phyloP scores from a whole-genome alignment of 306 rosid species.

The Trichosanthes truncata region DNA sequence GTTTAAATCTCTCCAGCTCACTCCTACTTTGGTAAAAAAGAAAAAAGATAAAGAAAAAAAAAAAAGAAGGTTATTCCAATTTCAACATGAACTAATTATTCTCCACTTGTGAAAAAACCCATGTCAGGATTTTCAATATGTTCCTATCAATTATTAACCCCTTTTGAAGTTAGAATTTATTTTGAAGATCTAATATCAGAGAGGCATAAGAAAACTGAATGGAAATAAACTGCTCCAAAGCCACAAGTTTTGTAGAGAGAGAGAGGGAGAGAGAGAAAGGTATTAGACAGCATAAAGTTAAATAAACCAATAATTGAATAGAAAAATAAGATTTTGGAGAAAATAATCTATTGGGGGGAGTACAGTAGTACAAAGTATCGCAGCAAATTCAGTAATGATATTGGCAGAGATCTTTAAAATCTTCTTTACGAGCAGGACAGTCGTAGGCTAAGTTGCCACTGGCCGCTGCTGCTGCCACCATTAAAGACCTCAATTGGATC shows the following conservation, averaged over 20 bases:
- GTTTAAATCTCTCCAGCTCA: neutral
- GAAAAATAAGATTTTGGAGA: constrained; percentile 2
- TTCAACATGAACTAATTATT: constrained; percentile 4
- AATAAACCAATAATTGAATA: constrained; percentile 2
- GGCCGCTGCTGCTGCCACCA: constrained; percentile 1
- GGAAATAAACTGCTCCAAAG: neutral
- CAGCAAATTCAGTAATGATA: constrained; percentile 12
- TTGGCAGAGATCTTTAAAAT: constrained; percentile 2
- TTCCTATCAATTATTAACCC: constrained; percentile 1
- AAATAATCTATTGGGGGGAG: constrained; percentile 1
- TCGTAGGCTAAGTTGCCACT: constrained; percentile 1
- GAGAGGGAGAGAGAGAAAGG: neutral
- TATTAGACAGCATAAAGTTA: constrained; percentile 8
- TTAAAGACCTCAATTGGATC: constrained; percentile 1
- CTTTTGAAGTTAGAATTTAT: constrained; percentile 5
- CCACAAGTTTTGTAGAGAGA: neutral
- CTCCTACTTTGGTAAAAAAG: neutral
- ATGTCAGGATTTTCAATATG: neutral
- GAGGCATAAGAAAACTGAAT: neutral
- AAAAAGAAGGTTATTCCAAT: neutral
- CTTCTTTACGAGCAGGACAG: neutral
- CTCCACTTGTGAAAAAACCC: constrained; percentile 5
- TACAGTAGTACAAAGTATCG: neutral
- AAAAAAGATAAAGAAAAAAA: neutral
- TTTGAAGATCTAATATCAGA: constrained; percentile 8